Evolutionary conservation across 805 yeast genomes (phyloP), one percentile per base, ranked within the genome.

Genomic region (Suhomyces xylopsoci): DNA sequence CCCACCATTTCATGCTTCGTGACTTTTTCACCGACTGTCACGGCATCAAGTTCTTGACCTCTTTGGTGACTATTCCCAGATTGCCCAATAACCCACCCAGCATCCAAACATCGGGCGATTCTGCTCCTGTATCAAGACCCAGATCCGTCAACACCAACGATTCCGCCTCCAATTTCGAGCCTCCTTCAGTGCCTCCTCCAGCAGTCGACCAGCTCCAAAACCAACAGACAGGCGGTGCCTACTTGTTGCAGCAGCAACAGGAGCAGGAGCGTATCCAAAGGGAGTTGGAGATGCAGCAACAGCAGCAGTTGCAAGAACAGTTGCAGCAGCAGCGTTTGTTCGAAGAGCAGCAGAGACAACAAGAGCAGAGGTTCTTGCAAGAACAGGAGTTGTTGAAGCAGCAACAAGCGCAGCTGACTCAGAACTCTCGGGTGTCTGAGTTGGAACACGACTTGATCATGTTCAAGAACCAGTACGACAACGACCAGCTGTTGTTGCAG

Each of bases 21-120:
- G 93, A 89, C 60, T 90, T 93, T 60, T 93, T 89, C 71, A 88
- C 93, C 24, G 97, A 92, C 62, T 90, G 97, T 66, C 87, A 93
- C 6, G 82, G 93, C 0, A 82, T 93, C 55, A 87, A 87, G 65
- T 90, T 85, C 62, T 78, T 92, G 62, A 83, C 96, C 2, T 81
- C 92, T 34, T 79, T 92, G 65, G 86, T 92, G 46, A 85, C 90
- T 1, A 84, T 89, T 58, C 97, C 97, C 26, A 80, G 83, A 57
- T 73, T 87, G 53, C 77, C 84, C 0, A 67, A 69, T 54, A 79
- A 76, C 38, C 81, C 90, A 5, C 93, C 93, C 7, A 79, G 81
- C 53, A 74, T 87, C 55, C 69, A 70, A 7, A 71, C 25, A 42
- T 86, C 80, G 47, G 82, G 75, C 30, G 76, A 72, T 19, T 68